Evolutionary conservation across 2,329 filamentous ascomycete species (phyloP).

Genomic region (Fusarium sp.): DNA sequence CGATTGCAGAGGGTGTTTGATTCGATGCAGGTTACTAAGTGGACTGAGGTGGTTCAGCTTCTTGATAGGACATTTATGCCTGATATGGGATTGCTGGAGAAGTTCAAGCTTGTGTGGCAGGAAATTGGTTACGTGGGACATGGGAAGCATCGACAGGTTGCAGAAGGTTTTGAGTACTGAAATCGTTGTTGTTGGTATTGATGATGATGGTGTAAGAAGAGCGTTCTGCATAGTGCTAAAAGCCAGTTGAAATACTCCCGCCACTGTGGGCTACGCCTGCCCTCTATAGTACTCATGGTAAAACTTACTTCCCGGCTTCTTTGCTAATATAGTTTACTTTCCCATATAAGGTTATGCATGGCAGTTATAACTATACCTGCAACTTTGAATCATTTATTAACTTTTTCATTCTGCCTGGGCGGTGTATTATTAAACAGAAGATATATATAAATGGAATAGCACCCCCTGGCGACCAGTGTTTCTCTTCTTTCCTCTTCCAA

Average conservation of each 20-base stretch:
- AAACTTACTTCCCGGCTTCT: not conserved
- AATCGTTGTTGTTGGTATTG: too few relatives aligned
- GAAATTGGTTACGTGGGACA: not conserved
- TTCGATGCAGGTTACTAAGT: not conserved
- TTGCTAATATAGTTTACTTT: not conserved
- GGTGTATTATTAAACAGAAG: not conserved
- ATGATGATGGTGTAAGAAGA: too few relatives aligned
- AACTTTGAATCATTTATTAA: not conserved
- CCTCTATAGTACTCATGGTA: not conserved
- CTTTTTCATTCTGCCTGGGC: not conserved
- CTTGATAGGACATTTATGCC: not conserved
- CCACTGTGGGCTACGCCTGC: too few relatives aligned
- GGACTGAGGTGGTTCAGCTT: not conserved
- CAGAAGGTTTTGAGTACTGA: not conserved
- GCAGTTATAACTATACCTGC: not conserved
- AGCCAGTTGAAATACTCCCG: too few relatives aligned
- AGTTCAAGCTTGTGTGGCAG: constrained; percentile 8
- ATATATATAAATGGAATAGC: not conserved
- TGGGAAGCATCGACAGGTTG: not conserved
- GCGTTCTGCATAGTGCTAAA: too few relatives aligned
- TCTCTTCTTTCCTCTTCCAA: not conserved
- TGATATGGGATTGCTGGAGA: not conserved
- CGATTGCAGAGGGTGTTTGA: constrained; percentile 5
- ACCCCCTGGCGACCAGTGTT: not conserved
- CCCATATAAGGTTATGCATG: not conserved